Base-by-base conservation (phyloP, 108 stramenopile genomes). In the Nannochloropsis granulata region DNA sequence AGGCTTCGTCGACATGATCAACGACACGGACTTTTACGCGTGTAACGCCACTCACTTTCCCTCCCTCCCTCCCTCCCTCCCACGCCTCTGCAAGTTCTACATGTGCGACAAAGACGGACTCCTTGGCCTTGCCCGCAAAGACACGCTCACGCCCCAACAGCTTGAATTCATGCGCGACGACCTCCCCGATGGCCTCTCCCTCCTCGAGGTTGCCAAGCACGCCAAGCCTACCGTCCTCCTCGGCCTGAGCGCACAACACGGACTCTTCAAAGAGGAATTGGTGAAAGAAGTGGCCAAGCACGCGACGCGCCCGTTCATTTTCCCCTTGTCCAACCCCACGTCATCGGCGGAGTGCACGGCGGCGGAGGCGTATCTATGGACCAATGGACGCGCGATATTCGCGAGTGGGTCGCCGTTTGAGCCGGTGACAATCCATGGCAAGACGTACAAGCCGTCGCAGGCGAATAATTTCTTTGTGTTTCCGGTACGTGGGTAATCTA, bases 301-400 rank as follows among this genome's bases (percentile, higher is more conserved):
- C 83, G 91, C 90, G 80, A 92, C 93, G 13, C 82, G 90, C 43
- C 98, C 98, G 2, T 92, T 99, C 83, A 96, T 99, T 45, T 97
- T 99, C 83, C 96, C 98, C 12, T 90, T 99, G 42, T 95, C 94
- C 78, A 99, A 99, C 84, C 98, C 98, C 44, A 99, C 98, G 21
- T 91, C 90, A 13, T 94, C 93, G 83, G 96, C 97, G 21, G 97
- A 99, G 85, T 98, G 97, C 85, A 95, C 97, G 10, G 96, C 98
- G 45, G 92, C 92, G 87, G 95, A 99, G 91, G 98, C 98, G 2
- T 97, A 96, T 89, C 91, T 92, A 91, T 98, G 98, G 98, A 95
- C 97, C 7, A 86, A 95, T 23, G 98, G 97, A 19, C 89, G 88
- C 12, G 93, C 94, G 84, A 92, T 99, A 82, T 97, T 97, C 91